phyloP scores from a whole-genome alignment of 2,329 filamentous ascomycete genomes.

The Alternaria consortialis region DNA sequence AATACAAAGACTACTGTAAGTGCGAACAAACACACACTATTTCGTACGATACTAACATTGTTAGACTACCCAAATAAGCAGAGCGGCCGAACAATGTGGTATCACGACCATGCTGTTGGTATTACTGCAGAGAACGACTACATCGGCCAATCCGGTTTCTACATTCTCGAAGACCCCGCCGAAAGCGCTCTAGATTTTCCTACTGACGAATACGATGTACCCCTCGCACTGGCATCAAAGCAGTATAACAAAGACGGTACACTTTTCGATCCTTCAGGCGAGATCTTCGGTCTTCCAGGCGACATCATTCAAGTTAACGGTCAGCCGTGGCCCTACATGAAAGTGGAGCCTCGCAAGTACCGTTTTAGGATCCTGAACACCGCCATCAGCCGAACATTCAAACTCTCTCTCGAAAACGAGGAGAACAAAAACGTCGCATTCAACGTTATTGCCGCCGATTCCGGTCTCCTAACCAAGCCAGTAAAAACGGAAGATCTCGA shows the following conservation, averaged over 20 bases:
- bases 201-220: constrained; percentile 63
- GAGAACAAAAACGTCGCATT: constrained; percentile 57
- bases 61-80: constrained; percentile 65
- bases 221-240: constrained; percentile 62
- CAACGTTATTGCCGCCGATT: constrained; percentile 64
- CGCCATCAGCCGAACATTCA: constrained; percentile 55
- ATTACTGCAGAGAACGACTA: constrained; percentile 66
- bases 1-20: constrained; percentile 60
- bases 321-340: constrained; percentile 66
- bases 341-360: constrained; percentile 69
- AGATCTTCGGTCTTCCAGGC: constrained; percentile 61
- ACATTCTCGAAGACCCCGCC: constrained; percentile 63
- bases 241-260: constrained; percentile 64
- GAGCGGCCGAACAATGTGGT: constrained; percentile 65
- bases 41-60: constrained; percentile 5
- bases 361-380: constrained; percentile 64
- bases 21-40: neutral
- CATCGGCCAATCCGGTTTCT: constrained; percentile 67
- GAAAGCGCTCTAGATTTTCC: constrained; percentile 63
- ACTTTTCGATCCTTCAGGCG: constrained; percentile 59
- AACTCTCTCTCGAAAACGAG: constrained; percentile 58
- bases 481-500: constrained; percentile 56
- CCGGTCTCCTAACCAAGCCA: constrained; percentile 55
- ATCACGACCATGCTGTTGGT: constrained; percentile 57
- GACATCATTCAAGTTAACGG: constrained; percentile 69